A percentile compares a stretch with the other conserved stretches of the same genome.
phyloP scores from a whole-genome alignment of 2,329 filamentous ascomycete genomes.

The Alternaria viburni region DNA sequence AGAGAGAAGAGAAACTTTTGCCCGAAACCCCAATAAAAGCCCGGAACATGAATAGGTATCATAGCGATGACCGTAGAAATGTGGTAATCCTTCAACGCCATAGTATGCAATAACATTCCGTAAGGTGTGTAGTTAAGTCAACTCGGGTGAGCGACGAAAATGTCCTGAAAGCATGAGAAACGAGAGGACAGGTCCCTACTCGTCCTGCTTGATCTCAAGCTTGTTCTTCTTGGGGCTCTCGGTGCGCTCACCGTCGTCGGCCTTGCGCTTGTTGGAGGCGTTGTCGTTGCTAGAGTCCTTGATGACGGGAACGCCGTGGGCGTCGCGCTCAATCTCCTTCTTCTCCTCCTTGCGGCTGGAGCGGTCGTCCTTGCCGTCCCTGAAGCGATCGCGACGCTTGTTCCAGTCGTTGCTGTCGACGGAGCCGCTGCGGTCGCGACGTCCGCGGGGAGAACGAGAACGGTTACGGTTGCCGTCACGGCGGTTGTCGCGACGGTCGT shows the following conservation, averaged over 20 bases:
- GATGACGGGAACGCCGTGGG: conserved; percentile 35
- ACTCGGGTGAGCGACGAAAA: neutral
- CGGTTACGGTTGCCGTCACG: conserved; percentile 35
- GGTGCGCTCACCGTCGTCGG: conserved; percentile 26
- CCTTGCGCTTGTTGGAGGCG: conserved; percentile 44
- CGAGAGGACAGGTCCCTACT: conserved; percentile 14
- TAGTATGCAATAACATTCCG: conserved; percentile 11
- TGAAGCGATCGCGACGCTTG: conserved; percentile 42
- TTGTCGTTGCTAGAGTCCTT: conserved; percentile 27
- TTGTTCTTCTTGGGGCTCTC: conserved; percentile 41
- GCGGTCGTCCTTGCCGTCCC: conserved; percentile 38
- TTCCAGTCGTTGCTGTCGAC: conserved; percentile 37
- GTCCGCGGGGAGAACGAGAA: conserved; percentile 29
- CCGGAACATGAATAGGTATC: conserved; percentile 11
- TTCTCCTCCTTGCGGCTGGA: conserved; percentile 28
- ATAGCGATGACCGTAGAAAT: conserved; percentile 11
- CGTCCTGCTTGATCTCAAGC: conserved; percentile 45
- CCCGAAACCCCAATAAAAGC: conserved; percentile 4
- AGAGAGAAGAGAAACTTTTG: conserved; percentile 14
- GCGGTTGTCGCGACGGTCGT: conserved; percentile 23
- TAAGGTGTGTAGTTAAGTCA: neutral
- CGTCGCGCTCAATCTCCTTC: conserved; percentile 33
- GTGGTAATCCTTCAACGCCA: conserved; percentile 14
- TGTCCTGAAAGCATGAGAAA: neutral
- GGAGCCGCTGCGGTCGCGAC: conserved; percentile 32